A percentile compares a stretch with the other conserved stretches of the same genome.
Evolutionary conservation across 2,329 filamentous ascomycete genomes (phyloP).

Genomic region (Scedosporium dehoogii): DNA sequence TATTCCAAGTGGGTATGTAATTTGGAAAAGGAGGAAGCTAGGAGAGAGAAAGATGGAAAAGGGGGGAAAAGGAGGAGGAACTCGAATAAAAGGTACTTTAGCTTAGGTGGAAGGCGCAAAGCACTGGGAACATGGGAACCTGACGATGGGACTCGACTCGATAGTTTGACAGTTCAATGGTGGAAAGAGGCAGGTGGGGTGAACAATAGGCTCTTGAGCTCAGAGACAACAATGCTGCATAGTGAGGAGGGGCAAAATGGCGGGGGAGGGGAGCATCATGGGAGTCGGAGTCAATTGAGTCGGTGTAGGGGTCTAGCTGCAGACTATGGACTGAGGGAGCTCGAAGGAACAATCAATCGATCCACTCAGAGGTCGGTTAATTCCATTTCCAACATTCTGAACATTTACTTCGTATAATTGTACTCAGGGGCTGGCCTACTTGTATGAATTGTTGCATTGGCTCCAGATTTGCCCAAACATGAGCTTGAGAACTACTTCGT

Average conservation of each 20-base stretch:
- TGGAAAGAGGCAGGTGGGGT: constrained; percentile 1
- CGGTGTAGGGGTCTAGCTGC: not conserved
- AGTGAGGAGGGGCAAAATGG: not conserved
- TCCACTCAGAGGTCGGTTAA: not conserved
- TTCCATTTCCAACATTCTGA: not conserved
- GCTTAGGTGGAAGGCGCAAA: not conserved
- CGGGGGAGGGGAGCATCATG: not conserved
- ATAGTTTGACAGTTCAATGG: not conserved
- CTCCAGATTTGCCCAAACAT: not conserved
- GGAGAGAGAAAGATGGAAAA: not conserved
- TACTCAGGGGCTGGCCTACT: not conserved
- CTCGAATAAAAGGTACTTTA: not conserved
- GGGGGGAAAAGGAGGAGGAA: not conserved
- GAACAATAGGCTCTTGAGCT: not conserved
- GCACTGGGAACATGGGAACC: not conserved
- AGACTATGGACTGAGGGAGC: not conserved
- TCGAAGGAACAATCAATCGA: not conserved
- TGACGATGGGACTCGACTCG: not conserved
- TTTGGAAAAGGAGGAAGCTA: not conserved
- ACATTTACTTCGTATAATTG: not conserved
- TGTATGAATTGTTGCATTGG: not conserved
- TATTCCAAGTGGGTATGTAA: not conserved
- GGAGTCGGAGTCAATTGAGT: not conserved
- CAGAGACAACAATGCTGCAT: not conserved
- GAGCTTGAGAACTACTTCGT: not conserved